Percentiles rank a stretch among this genome's conserved stretches.
Conservation (phyloP, 2,329 filamentous ascomycete species). For the Monosporascus sp. region DNA sequence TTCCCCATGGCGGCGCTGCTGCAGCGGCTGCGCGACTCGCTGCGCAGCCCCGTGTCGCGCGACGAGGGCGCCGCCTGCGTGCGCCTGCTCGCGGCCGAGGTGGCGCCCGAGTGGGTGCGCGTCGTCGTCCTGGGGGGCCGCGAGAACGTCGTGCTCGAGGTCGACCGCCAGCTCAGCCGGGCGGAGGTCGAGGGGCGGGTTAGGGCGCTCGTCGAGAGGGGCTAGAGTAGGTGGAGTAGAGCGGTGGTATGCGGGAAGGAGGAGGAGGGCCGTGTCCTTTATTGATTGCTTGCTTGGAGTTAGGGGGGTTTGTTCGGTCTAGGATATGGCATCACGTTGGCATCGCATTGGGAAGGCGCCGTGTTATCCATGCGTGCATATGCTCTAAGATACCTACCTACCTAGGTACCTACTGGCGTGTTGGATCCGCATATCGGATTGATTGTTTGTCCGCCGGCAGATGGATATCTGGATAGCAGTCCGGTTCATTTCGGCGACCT, state of each 20-base stretch:
- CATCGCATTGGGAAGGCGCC: too few species aligned
- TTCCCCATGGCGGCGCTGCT: slow-evolving; percentile 61
- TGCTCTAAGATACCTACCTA: too few species aligned
- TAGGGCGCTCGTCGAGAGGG: slow-evolving; percentile 12
- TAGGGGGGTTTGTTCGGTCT: too few species aligned
- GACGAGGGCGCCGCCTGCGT: slow-evolving; percentile 49
- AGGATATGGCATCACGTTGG: too few species aligned
- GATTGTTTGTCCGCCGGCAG: too few species aligned
- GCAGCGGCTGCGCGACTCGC: slow-evolving; percentile 63
- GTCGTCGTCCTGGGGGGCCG: slow-evolving; percentile 46
- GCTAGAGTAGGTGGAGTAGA: not conserved
- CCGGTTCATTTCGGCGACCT: too few species aligned
- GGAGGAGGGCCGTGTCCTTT: not conserved
- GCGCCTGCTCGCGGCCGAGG: slow-evolving; percentile 46
- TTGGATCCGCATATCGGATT: too few species aligned
- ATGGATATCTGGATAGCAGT: too few species aligned
- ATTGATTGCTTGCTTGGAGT: too few species aligned
- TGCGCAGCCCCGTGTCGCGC: slow-evolving; percentile 48
- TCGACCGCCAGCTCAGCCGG: slow-evolving; percentile 30
- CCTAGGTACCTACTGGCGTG: too few species aligned
- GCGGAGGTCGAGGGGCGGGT: slow-evolving; percentile 27
- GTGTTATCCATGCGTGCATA: too few species aligned
- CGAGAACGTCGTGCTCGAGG: slow-evolving; percentile 54
- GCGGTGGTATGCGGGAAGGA: too few species aligned
- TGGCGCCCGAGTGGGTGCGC: slow-evolving; percentile 52